Percentiles rank a stretch among this genome's conserved stretches.
Evolutionary conservation across 2,329 filamentous ascomycete genomes (phyloP).

Genomic region (Hyphodiscus sp.): DNA sequence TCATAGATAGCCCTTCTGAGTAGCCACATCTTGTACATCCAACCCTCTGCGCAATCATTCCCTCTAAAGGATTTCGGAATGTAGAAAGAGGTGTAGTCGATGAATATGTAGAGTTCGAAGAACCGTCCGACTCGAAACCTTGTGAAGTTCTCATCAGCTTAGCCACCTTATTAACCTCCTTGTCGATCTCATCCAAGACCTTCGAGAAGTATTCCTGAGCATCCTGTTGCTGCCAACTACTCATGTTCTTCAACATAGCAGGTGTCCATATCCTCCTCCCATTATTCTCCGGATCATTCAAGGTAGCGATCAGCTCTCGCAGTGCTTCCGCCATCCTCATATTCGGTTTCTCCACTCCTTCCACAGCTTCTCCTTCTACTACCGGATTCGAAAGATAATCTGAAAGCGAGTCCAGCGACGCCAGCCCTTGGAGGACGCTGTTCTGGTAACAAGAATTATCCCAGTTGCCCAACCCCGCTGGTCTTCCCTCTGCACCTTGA

Average conservation of each 20-base stretch:
- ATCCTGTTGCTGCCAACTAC: slow-evolving; percentile 93
- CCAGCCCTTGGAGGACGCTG: slow-evolving; percentile 80
- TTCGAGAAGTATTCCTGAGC: slow-evolving; percentile 96
- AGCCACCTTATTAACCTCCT: slow-evolving; percentile 56
- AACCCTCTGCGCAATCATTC: slow-evolving; percentile 79
- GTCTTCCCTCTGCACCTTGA: slow-evolving; percentile 39
- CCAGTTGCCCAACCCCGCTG: slow-evolving; percentile 74
- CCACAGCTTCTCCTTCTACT: slow-evolving; percentile 20
- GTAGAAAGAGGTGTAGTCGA: slow-evolving; percentile 13
- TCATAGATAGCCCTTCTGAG: slow-evolving; percentile 82
- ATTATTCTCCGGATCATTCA: slow-evolving; percentile 65
- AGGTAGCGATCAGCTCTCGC: slow-evolving; percentile 56
- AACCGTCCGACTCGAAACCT: slow-evolving; percentile 21
- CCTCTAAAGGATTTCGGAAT: slow-evolving; percentile 74
- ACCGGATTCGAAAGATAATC: slow-evolving; percentile 53
- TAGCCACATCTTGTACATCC: slow-evolving; percentile 80
- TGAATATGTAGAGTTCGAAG: not conserved
- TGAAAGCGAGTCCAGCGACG: slow-evolving; percentile 65
- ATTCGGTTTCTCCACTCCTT: slow-evolving; percentile 15
- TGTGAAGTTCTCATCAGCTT: slow-evolving; percentile 11
- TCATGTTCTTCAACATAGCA: slow-evolving; percentile 78
- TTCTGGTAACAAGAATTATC: slow-evolving; percentile 99
- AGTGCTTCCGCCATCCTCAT: slow-evolving; percentile 30
- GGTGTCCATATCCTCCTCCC: slow-evolving; percentile 79
- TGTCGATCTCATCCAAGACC: slow-evolving; percentile 77